These are phyloP conservation scores for Drosera capensis DNA, from an alignment of 148 eudicot genomes.

Conservation along the genomic window DNA sequence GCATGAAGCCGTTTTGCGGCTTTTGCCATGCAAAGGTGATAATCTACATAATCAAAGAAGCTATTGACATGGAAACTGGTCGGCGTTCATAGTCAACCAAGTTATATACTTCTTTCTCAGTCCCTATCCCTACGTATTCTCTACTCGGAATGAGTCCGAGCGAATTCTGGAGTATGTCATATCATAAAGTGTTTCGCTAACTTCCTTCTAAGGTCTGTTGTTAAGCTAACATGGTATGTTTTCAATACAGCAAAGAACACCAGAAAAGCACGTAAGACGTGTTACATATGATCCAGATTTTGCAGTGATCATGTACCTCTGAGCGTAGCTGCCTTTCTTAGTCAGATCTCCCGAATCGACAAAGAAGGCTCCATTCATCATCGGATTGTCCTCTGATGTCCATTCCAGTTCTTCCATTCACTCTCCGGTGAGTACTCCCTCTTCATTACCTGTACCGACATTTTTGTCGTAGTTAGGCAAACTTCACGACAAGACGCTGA, in stretches of 20 bases:
- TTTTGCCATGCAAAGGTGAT: no score
- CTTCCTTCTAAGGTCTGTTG: no score
- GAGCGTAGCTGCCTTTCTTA: conserved; percentile 8
- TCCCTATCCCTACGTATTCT: no score
- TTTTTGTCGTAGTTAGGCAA: neutral
- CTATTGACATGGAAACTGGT: no score
- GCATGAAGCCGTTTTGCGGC: no score
- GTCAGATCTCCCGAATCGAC: conserved; percentile 27
- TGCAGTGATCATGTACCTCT: conserved; percentile 12
- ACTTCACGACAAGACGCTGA: neutral
- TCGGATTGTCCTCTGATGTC: conserved; percentile 31
- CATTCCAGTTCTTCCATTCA: conserved; percentile 40
- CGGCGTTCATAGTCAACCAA: no score
- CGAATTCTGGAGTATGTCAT: no score
- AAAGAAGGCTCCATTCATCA: conserved; percentile 43
- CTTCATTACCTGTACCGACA: conserved; percentile 22
- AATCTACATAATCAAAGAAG: no score
- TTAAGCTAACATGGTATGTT: conserved; percentile 13
- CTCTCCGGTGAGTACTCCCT: conserved; percentile 18
- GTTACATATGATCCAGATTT: conserved; percentile 24
- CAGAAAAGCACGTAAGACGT: conserved; percentile 22
- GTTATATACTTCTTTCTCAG: no score
- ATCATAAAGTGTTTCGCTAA: no score
- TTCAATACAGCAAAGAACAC: conserved; percentile 13
- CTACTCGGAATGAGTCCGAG: no score